Conservation (phyloP, 2,329 filamentous ascomycete genomes). For the Calonectria hongkongensis region DNA sequence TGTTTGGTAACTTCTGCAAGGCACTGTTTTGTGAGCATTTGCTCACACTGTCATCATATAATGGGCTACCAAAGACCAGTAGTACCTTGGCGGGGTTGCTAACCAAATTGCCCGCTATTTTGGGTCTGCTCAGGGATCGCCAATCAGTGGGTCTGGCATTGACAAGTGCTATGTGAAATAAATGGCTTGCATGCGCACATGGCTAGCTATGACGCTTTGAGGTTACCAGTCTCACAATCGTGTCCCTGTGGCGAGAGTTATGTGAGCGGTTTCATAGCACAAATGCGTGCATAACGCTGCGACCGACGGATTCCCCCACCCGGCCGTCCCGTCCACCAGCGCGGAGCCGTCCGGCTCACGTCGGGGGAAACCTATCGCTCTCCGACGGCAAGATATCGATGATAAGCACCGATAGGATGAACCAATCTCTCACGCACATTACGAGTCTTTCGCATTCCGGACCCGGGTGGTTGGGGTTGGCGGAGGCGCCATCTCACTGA, state of each 20-base stretch:
- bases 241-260: background rate
- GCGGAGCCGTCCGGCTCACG: conserved; percentile 29
- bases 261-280: background rate
- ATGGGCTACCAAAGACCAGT: background rate
- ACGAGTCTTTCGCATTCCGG: background rate
- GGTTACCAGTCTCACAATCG: background rate
- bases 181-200: conserved; percentile 1
- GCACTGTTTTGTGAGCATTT: background rate
- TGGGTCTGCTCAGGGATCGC: background rate
- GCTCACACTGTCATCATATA: background rate
- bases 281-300: background rate
- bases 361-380: conserved; percentile 28
- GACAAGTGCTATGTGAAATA: conserved; percentile 16
- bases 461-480: background rate
- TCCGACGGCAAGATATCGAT: background rate
- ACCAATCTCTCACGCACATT: conserved; percentile 1
- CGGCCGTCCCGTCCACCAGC: background rate
- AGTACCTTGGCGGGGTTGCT: conserved; percentile 2
- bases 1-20: background rate
- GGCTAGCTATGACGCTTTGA: background rate
- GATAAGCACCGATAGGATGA: conserved; percentile 23
- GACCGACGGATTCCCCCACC: background rate
- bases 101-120: conserved; percentile 9
- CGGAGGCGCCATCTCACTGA: conserved; percentile 22
- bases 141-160: conserved; percentile 10